Percentiles rank a stretch among this genome's conserved stretches.
These are phyloP conservation scores for Wallacemonas rigidus DNA, from an alignment of 208 protist genomes.

Conservation along the genomic window DNA sequence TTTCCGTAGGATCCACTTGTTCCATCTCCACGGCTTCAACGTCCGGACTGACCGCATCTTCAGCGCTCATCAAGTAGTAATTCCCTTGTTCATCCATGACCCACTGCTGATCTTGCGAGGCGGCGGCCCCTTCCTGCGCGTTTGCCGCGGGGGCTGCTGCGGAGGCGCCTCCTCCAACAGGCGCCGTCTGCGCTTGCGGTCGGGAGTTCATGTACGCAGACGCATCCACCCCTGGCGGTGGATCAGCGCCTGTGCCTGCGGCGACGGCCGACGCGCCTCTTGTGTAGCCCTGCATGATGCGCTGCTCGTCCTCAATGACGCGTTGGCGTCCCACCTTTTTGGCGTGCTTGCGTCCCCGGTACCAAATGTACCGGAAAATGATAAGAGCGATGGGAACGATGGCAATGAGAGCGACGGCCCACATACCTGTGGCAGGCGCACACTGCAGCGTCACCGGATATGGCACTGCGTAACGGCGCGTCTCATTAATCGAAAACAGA, in stretches of 20 bases:
- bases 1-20: slow-evolving; percentile 8
- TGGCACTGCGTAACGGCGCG: slow-evolving; percentile 23
- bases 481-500: slow-evolving; percentile 60
- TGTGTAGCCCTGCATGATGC: slow-evolving; percentile 52
- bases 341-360: slow-evolving; percentile 42
- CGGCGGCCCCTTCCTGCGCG: background rate
- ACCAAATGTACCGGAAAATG: slow-evolving; percentile 58
- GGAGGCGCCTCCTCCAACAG: background rate
- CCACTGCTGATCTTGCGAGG: slow-evolving; percentile 31
- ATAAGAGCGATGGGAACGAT: slow-evolving; percentile 45
- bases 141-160: background rate
- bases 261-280: slow-evolving; percentile 14
- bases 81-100: slow-evolving; percentile 55
- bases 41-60: slow-evolving; percentile 2
- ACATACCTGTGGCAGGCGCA: slow-evolving; percentile 40
- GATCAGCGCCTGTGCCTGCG: slow-evolving; percentile 19
- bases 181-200: slow-evolving; percentile 4
- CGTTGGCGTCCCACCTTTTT: slow-evolving; percentile 52
- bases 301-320: slow-evolving; percentile 67
- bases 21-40: slow-evolving; percentile 18
- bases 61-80: slow-evolving; percentile 44
- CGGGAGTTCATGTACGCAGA: background rate
- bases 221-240: slow-evolving; percentile 7
- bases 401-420: slow-evolving; percentile 63
- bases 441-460: slow-evolving; percentile 32